phyloP scores from a whole-genome alignment of 768 basidiomycete species.

The Dentipellis sp. region DNA sequence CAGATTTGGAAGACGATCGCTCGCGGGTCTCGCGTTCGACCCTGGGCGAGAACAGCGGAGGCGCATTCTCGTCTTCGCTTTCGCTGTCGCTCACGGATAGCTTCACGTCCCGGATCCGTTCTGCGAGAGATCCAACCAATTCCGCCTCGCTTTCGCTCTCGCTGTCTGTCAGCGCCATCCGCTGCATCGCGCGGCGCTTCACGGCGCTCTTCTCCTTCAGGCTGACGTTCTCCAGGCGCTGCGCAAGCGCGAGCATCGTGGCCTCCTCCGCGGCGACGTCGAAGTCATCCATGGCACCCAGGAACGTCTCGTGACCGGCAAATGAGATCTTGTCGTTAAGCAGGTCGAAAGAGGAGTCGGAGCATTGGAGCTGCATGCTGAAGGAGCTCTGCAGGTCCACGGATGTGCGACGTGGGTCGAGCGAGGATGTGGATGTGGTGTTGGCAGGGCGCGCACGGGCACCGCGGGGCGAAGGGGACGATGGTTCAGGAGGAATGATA shows the following conservation, averaged over 20 bases:
- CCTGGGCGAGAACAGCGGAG: not conserved
- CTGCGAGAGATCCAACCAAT: not conserved
- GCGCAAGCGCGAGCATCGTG: not conserved
- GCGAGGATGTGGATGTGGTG: not conserved
- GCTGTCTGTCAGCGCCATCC: not conserved
- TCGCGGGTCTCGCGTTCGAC: not conserved
- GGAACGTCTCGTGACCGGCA: conserved; percentile 8
- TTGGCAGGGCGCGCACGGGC: not conserved
- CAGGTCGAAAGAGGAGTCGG: conserved; percentile 13
- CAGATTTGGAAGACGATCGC: not conserved
- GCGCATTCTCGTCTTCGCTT: not conserved
- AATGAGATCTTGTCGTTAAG: conserved; percentile 12
- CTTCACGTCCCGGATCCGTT: conserved; percentile 7
- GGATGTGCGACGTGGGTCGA: conserved; percentile 6
- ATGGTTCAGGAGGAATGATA: conserved; percentile 4
- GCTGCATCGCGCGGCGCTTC: not conserved
- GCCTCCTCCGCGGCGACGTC: not conserved
- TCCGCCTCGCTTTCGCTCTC: conserved; percentile 4
- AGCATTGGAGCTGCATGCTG: conserved; percentile 9
- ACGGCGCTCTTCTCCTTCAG: not conserved
- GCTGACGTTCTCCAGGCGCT: not conserved
- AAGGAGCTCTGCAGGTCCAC: conserved; percentile 11
- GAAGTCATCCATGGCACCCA: conserved; percentile 9
- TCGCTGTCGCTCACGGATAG: conserved; percentile 3
- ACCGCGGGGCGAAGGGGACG: conserved; percentile 7